Base-by-base conservation (phyloP, 306 rosid genomes). In the Purshia tridentata region DNA sequence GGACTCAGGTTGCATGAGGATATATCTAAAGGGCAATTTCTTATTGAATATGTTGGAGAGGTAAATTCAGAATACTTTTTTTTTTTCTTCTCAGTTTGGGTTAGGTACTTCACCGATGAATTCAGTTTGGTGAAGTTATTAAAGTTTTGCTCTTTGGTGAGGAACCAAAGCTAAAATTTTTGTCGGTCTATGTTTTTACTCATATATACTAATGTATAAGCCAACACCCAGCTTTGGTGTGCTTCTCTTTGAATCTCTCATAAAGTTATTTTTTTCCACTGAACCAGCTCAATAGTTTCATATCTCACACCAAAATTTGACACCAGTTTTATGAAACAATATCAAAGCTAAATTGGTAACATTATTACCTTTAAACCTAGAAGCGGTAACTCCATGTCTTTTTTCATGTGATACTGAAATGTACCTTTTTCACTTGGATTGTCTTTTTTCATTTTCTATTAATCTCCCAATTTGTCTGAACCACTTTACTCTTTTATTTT, bases 11-110 rank as follows among this genome's bases (percentile, higher is more conserved):
- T 86, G 56, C 64, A 81, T 20, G 91, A 86, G 70, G 77, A 81
- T 76, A 88, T 90, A 74, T 55, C 82, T 15, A 67, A 82, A 86
- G 98, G 99, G 73, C 81, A 83, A 67, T 95, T 95, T 82, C 95
- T 95, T 73, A 92, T 88, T 84, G 99, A 95, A 88, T 95, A 95
- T 53, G 97, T 95, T 74, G 99, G 99, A 70, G 99, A 95, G 98
- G 99, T 95, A 89, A 85, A 40, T 40, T 37, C 10, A 56, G 47
- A 35, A 54, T 56, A 48, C 16, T 80, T 66, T 65, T 62, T 22
- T 23, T 23, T 47, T 6, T 14, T 2, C 8, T 66, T 67, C 10
- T 18, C 11, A 58, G 9, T 45, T 20, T 56, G 22, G 16, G 35
- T 59, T 72, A 1, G 29, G 16, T 46, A 29, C 1, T 52, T 57